Evolutionary conservation across 176 grass and related monocot genomes (phyloP).

Genomic region (Musa beccarii): DNA sequence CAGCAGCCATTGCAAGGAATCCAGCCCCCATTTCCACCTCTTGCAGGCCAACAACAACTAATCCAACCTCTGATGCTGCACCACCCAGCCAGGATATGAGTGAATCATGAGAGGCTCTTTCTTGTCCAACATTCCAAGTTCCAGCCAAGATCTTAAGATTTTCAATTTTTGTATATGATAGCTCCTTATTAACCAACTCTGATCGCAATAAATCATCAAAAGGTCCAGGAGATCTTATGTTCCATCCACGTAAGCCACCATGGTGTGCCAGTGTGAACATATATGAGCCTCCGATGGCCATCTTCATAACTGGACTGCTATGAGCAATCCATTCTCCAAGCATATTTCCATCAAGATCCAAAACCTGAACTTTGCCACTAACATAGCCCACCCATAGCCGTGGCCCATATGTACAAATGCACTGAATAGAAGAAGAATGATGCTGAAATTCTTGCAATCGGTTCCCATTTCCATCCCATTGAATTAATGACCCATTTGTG

Average conservation of each 20-base stretch:
- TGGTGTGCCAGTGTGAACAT: slow-evolving; percentile 2
- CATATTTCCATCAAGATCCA: slow-evolving; percentile 8
- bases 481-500: neutral
- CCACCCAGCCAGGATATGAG: slow-evolving; percentile 5
- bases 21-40: slow-evolving; percentile 16
- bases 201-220: slow-evolving; percentile 2
- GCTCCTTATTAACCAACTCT: slow-evolving; percentile 1
- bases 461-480: slow-evolving; percentile 4
- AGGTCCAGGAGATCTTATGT: slow-evolving; percentile 1
- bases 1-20: slow-evolving; percentile 10
- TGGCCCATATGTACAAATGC: slow-evolving; percentile 6
- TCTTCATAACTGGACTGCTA: slow-evolving; percentile 1
- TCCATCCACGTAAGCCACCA: slow-evolving; percentile 6
- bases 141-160: slow-evolving; percentile 10
- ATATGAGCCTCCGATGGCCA: neutral
- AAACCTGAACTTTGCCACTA: slow-evolving; percentile 3
- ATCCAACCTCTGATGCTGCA: slow-evolving; percentile 6
- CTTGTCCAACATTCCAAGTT: slow-evolving; percentile 14
- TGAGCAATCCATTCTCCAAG: slow-evolving; percentile 10
- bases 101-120: slow-evolving; percentile 9
- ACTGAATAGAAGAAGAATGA: slow-evolving; percentile 1
- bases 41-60: slow-evolving; percentile 13
- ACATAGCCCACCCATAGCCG: slow-evolving; percentile 3
- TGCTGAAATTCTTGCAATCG: neutral
- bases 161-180: neutral